Conservation (phyloP, 2,329 filamentous ascomycete species). For the Herpotrichia juniperi region DNA sequence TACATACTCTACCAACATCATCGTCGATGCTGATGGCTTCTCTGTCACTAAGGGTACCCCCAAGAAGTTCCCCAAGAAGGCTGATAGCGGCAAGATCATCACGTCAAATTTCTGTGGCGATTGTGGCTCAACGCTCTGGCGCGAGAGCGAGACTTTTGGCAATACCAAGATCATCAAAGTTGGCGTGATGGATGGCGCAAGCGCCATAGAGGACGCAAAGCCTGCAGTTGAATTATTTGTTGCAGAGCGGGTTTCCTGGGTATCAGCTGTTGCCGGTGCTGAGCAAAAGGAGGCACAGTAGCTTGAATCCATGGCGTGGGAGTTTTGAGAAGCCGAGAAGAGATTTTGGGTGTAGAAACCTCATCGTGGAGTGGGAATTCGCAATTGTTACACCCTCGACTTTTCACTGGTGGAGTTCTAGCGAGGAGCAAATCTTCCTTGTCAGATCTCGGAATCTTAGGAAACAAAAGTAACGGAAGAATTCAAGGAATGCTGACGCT, state of each 20-base stretch:
- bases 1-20: constrained; percentile 58
- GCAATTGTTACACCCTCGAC: too few relatives aligned
- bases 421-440: too few relatives aligned
- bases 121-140: constrained; percentile 61
- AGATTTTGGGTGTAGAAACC: too few relatives aligned
- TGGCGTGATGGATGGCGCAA: constrained; percentile 51
- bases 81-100: constrained; percentile 60
- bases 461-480: too few relatives aligned
- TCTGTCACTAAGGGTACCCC: constrained; percentile 55
- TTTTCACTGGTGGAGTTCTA: too few relatives aligned
- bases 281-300: constrained; percentile 49
- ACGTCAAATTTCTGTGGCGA: constrained; percentile 63
- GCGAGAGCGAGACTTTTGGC: constrained; percentile 45
- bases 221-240: constrained; percentile 50
- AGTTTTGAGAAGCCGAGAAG: too few relatives aligned
- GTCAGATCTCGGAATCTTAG: too few relatives aligned
- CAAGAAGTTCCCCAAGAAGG: constrained; percentile 59
- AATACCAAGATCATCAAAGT: constrained; percentile 44
- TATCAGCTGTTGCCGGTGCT: constrained; percentile 43
- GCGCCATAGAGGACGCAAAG: constrained; percentile 46
- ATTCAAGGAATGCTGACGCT: too few relatives aligned
- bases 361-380: too few relatives aligned
- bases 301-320: too few relatives aligned
- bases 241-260: constrained; percentile 47
- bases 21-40: constrained; percentile 53